Evolutionary conservation across 2,329 filamentous ascomycete species (phyloP).

Genomic region (Epichloe aotearoae): DNA sequence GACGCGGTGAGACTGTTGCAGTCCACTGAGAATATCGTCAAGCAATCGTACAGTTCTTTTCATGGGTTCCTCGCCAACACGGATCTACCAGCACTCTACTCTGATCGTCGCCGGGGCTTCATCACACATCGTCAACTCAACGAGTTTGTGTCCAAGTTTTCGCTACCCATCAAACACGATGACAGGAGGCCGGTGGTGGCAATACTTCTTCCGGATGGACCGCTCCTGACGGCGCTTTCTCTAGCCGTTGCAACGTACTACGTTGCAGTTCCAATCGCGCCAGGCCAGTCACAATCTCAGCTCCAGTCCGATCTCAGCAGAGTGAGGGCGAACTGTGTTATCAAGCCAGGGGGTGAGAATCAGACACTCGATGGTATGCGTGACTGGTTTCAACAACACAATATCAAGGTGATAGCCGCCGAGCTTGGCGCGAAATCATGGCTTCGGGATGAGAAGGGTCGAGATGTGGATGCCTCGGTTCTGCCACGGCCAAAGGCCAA

Average conservation of each 20-base stretch:
- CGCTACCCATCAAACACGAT: neutral
- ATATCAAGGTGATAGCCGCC: neutral
- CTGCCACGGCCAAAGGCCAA: neutral
- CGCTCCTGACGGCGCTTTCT: slow-evolving; percentile 10
- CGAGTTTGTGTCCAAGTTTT: neutral
- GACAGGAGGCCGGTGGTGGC: slow-evolving; percentile 3
- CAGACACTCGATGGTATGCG: neutral
- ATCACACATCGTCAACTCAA: slow-evolving; percentile 2
- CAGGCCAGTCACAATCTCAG: slow-evolving; percentile 6
- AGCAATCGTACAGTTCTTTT: slow-evolving; percentile 1
- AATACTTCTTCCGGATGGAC: slow-evolving; percentile 9
- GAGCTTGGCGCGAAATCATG: neutral
- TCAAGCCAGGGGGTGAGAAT: neutral
- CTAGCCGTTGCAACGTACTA: slow-evolving; percentile 10
- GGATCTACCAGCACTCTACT: neutral
- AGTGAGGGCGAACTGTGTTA: neutral
- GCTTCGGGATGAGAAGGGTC: neutral
- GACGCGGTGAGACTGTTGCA: slow-evolving; percentile 1
- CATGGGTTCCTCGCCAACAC: neutral
- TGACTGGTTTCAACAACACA: neutral
- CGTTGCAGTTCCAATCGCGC: slow-evolving; percentile 9
- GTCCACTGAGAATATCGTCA: slow-evolving; percentile 2
- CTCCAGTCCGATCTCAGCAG: slow-evolving; percentile 9
- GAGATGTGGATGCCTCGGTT: neutral
- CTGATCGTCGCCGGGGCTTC: neutral